Conservation (phyloP, 805 yeast genomes). For the Pichia insulana region DNA sequence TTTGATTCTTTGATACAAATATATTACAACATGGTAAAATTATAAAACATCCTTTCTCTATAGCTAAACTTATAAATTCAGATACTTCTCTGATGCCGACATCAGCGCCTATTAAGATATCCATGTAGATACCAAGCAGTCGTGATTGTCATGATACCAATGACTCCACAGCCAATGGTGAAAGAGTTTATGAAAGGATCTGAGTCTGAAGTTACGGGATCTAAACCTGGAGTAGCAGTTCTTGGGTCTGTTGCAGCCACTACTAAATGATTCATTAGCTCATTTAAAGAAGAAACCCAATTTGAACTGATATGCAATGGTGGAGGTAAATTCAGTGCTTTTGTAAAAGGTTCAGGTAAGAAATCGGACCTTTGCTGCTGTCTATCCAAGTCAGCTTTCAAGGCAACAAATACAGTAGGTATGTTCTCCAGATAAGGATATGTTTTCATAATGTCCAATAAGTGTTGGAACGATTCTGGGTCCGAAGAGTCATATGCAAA, state of each 20-base stretch:
- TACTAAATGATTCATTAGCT: constrained; percentile 76
- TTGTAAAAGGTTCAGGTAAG: constrained; percentile 83
- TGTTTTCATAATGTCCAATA: constrained; percentile 58
- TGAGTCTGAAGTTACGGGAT: constrained; percentile 47
- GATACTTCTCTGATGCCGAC: no score
- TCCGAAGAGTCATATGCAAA: constrained; percentile 89
- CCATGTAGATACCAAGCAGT: constrained; percentile 59
- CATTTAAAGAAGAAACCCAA: constrained; percentile 83
- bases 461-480: constrained; percentile 84
- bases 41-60: no score
- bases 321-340: constrained; percentile 55
- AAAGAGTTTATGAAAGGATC: constrained; percentile 41
- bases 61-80: no score
- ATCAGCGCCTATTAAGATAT: constrained; percentile 17
- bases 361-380: constrained; percentile 83
- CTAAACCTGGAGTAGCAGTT: constrained; percentile 67
- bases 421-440: constrained; percentile 52
- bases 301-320: constrained; percentile 87
- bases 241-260: constrained; percentile 82
- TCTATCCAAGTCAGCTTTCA: constrained; percentile 91
- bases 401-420: constrained; percentile 83
- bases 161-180: constrained; percentile 59
- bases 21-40: no score
- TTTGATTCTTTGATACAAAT: no score
- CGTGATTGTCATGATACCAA: constrained; percentile 55